Evolutionary conservation across 2,329 filamentous ascomycete genomes (phyloP), one percentile per base, ranked within the genome.

Genomic region (Trichoderma gracile): DNA sequence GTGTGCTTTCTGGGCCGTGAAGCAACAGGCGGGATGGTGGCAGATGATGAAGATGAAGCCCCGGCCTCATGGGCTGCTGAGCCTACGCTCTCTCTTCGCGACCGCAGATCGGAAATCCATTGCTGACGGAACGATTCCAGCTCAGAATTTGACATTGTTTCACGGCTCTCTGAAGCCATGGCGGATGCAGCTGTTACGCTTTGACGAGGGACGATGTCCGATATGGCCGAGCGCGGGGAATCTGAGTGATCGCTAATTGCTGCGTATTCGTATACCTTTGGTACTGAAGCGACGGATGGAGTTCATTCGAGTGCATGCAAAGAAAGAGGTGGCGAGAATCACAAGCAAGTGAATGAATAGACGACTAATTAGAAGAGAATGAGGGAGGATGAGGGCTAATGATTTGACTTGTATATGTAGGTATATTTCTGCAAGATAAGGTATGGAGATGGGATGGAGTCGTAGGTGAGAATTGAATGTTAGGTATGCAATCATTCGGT

Each of bases 61-160:
- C 61, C 57, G 23, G 27, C 50, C 40, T 63, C 52, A 23, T 59
- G 60, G 12, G 40, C 27, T 40, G 58, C n/a, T 45, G 50, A 45
- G 14, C 40, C 46, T 19, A 58, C 40, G 2, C 49, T 52, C 47
- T 64, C 61, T 4, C 57, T 63, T 46, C 66, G 81, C 1, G 78
- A 75, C 63, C 81, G 73, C n/a, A 96, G 89, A 74, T 97, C 93
- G 70, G 91, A 89, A 65, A 87, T 87, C 93, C 93, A 97, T 82
- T 92, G 84, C 72, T 86, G 84, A 70, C 93, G 88, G 78, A 97
- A 97, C 55, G 85, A 88, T 76, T 96, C 91, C 67, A 97, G 85
- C 76, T 96, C 93, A 53, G 88, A 82, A 73, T 85, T 85, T 46
- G 54, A 38, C 33, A 38, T 38, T 38, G 12, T n/a, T 42, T 58